Base-by-base conservation (phyloP, 768 basidiomycete species). In the Saitozyma sp. region DNA sequence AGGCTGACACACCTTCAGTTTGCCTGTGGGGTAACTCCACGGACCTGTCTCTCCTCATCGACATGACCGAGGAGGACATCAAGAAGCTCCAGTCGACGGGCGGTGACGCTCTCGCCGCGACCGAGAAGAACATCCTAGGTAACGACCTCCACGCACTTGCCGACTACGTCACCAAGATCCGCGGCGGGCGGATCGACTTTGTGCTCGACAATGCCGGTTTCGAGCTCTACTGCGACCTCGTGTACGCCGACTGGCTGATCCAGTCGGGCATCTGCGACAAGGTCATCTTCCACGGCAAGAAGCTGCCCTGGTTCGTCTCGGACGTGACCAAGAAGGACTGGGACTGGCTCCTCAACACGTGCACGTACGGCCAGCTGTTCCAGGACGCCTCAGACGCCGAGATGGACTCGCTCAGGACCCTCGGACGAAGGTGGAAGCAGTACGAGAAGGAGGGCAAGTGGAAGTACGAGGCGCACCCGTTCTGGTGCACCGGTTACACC, bases 1-100 rank as follows among this genome's bases (percentile, higher is more conserved):
- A 39, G 13, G 51, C 63, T 64, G 39, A 61, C 16, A n/a, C 45
- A 17, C 45, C 45, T 19, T n/a, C 54, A 91, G 92, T 96, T 56
- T 95, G 92, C 76, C 84, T 95, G 11, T 96, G 93, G 93, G 94
- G 94, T 14, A 96, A 97, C 81, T 92, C 93, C 9, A 97, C 94
- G 54, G 94, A 96, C 80, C 83, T 96, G 54, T 95, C 92, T 2
- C 84, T 97, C 43, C 84, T 96, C 62, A 97, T 96, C 79, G 91
- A 97, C 81, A 95, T 96, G 93, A 90, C 90, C 8, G 94, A 97
- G 80, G 93, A 96, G 39, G 93, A 96, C 78, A 96, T 97, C 81
- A 93, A 92, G 78, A 86, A 88, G 51, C 84, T 96, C n/a, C 94
- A 97, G 76, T 93, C 92, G 13, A 95, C 93, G 16, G 94, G 93